These are phyloP conservation scores for Colletotrichum higginsianum DNA, from an alignment of 2,329 filamentous ascomycete genomes.

Conservation along the genomic window DNA sequence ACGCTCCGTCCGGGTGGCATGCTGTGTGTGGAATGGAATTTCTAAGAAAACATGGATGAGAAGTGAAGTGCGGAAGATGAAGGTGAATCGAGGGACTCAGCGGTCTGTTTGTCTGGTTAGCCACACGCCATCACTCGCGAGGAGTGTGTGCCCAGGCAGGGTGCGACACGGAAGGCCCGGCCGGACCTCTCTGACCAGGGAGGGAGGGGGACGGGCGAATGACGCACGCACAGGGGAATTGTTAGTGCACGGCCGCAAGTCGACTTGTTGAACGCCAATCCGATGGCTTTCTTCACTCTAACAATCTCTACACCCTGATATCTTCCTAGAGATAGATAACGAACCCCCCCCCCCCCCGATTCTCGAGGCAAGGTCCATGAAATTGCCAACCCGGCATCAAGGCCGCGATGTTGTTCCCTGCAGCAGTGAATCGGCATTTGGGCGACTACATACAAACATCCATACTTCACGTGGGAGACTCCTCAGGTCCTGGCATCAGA, in stretches of 20 bases:
- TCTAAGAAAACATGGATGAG: slow-evolving; percentile 24
- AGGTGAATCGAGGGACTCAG: slow-evolving; percentile 10
- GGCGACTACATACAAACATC: background rate
- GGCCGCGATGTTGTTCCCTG: background rate
- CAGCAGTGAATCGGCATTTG: background rate
- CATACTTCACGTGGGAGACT: background rate
- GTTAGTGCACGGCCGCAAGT: slow-evolving; percentile 26
- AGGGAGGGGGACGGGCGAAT: slow-evolving; percentile 27
- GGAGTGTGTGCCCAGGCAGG: slow-evolving; percentile 2
- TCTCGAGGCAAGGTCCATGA: background rate
- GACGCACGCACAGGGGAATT: slow-evolving; percentile 31
- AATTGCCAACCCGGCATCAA: too few species aligned
- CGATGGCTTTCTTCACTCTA: background rate
- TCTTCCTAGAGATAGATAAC: too few species aligned
- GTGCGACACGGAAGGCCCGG: slow-evolving; percentile 34
- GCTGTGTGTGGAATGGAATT: slow-evolving; percentile 1
- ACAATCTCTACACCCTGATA: background rate
- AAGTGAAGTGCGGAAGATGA: slow-evolving; percentile 20
- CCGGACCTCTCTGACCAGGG: slow-evolving; percentile 22
- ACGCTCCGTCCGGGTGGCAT: slow-evolving; percentile 33
- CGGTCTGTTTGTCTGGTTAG: slow-evolving; percentile 3
- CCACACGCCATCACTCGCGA: slow-evolving; percentile 3
- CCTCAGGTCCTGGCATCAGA: background rate
- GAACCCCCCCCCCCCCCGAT: too few species aligned
- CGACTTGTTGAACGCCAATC: slow-evolving; percentile 5